Percentiles rank a stretch among this genome's conserved stretches.
Evolutionary conservation across 2,329 filamentous ascomycete genomes (phyloP).

Genomic region (Epichloe scottii): DNA sequence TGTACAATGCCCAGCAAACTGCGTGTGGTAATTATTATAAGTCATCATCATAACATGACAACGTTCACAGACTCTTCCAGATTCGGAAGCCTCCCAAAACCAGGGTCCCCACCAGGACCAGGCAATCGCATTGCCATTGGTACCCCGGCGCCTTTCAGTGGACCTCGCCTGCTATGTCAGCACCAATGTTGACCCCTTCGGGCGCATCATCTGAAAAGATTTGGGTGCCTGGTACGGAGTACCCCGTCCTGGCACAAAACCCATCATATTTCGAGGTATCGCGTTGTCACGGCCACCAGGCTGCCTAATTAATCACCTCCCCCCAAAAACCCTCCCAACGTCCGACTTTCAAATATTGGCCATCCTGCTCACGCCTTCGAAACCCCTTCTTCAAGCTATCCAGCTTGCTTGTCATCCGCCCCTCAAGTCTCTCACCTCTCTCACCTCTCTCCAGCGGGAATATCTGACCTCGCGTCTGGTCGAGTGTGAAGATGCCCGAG

Average conservation of each 20-base stretch:
- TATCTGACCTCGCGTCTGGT: not conserved
- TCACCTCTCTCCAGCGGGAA: not conserved
- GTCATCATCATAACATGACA: too few species aligned
- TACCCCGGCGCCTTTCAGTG: not conserved
- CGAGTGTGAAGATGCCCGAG: slow-evolving; percentile 6
- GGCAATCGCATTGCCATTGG: not conserved
- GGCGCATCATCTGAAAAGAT: not conserved
- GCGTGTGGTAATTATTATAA: too few species aligned
- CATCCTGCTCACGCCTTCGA: not conserved
- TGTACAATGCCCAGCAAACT: too few species aligned
- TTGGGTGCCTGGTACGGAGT: not conserved
- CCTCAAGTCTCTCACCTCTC: not conserved
- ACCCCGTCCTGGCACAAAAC: not conserved
- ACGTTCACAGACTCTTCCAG: not conserved
- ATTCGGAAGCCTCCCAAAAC: not conserved
- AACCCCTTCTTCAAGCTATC: not conserved
- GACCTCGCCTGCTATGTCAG: not conserved
- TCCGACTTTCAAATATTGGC: not conserved
- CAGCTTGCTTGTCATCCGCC: too few species aligned
- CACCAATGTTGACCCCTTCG: not conserved
- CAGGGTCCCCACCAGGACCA: not conserved
- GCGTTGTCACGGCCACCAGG: slow-evolving; percentile 1
- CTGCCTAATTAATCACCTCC: not conserved
- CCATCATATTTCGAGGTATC: not conserved
- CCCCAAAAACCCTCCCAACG: not conserved